phyloP scores from a whole-genome alignment of 73 alveolate genomes.

The Symbiodinium natans region DNA sequence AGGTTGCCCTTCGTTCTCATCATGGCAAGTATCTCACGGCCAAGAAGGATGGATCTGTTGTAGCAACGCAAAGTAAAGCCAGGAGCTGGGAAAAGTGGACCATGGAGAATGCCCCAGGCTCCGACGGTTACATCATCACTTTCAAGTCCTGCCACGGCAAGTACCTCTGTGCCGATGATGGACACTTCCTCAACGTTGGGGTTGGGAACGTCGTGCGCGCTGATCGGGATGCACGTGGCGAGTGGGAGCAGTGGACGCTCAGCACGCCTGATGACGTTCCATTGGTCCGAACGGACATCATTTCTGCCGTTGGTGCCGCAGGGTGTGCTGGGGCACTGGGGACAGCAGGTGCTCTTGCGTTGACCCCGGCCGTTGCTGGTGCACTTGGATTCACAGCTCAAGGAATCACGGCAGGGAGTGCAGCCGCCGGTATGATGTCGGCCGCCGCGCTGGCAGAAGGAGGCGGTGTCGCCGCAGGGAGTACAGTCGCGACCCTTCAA shows the following conservation, averaged over 20 bases:
- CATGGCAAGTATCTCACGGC: background rate
- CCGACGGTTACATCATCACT: background rate
- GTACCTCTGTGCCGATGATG: background rate
- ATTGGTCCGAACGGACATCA: background rate
- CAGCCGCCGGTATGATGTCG: background rate
- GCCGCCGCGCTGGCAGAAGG: background rate
- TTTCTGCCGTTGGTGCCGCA: background rate
- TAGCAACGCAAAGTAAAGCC: background rate
- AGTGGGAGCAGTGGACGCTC: background rate
- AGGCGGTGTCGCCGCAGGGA: background rate
- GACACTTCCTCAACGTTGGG: background rate
- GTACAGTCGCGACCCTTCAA: background rate
- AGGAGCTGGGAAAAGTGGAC: background rate
- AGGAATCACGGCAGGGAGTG: background rate
- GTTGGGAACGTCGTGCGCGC: background rate
- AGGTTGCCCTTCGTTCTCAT: background rate
- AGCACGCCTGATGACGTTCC: background rate
- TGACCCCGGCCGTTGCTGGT: background rate
- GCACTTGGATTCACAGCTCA: background rate
- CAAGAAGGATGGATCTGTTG: background rate
- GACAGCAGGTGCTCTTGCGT: background rate
- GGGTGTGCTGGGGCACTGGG: background rate
- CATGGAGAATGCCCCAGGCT: background rate
- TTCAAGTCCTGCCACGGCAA: background rate
- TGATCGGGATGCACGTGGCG: background rate